phyloP scores from a whole-genome alignment of 2,329 filamentous ascomycete genomes.

The Celoporthe dispersa region DNA sequence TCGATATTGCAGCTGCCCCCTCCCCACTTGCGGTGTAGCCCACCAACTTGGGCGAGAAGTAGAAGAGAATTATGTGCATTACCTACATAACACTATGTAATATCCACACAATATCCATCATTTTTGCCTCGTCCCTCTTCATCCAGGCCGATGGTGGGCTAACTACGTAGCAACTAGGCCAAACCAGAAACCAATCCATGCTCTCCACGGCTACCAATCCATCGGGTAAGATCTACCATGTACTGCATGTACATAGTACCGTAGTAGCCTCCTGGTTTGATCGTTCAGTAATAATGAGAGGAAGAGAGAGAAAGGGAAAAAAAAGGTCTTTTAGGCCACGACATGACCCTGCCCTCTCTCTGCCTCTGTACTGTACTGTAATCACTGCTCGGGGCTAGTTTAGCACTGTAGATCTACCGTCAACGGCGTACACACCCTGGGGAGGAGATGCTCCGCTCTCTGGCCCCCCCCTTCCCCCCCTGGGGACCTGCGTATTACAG shows the following conservation, averaged over 20 bases:
- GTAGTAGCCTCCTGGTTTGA: neutral
- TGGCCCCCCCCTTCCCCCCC: neutral
- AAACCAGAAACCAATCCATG: neutral
- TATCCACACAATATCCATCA: neutral
- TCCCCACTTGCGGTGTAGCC: constrained; percentile 5
- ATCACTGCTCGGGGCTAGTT: neutral
- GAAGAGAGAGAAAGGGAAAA: too few species aligned
- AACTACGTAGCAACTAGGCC: neutral
- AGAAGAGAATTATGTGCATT: neutral
- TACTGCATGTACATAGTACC: neutral
- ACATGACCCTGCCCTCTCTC: neutral
- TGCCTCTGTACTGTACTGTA: neutral
- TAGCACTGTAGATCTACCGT: constrained; percentile 5
- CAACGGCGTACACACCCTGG: neutral
- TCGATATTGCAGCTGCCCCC: constrained; percentile 11
- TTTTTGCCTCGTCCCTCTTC: neutral
- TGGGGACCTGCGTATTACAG: neutral
- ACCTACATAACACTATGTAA: neutral
- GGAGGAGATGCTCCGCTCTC: constrained; percentile 25
- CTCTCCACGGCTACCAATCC: neutral
- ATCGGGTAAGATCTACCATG: neutral
- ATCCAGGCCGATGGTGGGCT: neutral
- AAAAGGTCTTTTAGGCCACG: neutral
- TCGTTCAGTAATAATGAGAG: neutral
- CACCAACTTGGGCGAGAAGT: neutral